Percentiles rank a stretch among this genome's conserved stretches.
These are phyloP conservation scores for Candida taoyuanica DNA, from an alignment of 805 yeast genomes.

Conservation along the genomic window DNA sequence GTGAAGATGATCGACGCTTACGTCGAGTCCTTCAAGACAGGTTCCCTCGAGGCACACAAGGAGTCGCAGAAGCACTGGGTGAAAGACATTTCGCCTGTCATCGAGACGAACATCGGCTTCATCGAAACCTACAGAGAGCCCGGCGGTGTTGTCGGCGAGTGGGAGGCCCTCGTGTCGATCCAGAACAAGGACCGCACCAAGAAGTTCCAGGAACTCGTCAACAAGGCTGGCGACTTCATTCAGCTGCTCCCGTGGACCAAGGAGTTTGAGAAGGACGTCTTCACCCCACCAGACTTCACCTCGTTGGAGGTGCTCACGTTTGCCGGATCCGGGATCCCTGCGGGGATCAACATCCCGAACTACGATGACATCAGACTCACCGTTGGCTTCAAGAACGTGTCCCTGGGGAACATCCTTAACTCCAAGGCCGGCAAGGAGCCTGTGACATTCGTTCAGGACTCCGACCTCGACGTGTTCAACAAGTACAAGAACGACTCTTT, in stretches of 20 bases:
- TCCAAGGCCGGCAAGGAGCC: conserved; percentile 69
- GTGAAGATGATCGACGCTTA: conserved; percentile 60
- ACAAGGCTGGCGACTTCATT: conserved; percentile 61
- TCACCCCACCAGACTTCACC: conserved; percentile 90
- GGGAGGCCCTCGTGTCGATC: conserved; percentile 90
- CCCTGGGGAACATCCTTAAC: conserved; percentile 78
- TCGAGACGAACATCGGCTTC: conserved; percentile 82
- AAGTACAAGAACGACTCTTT: conserved; percentile 77
- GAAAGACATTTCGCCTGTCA: conserved; percentile 74
- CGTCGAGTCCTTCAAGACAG: conserved; percentile 67
- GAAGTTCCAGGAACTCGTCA: conserved; percentile 68
- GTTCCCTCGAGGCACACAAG: conserved; percentile 81
- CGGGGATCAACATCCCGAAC: conserved; percentile 90
- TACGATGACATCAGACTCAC: conserved; percentile 84
- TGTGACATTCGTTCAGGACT: conserved; percentile 56
- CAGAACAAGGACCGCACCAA: conserved; percentile 83
- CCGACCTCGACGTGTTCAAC: conserved; percentile 53
- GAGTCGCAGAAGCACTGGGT: conserved; percentile 86
- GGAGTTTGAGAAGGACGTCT: conserved; percentile 74
- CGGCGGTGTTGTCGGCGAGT: conserved; percentile 86
- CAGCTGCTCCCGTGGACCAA: conserved; percentile 70
- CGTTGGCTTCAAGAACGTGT: conserved; percentile 84
- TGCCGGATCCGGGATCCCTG: conserved; percentile 88
- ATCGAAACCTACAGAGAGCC: conserved; percentile 94
- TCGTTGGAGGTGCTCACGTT: conserved; percentile 85